Conservation (phyloP, 2,329 filamentous ascomycete species). For the Colletotrichum sp. region DNA sequence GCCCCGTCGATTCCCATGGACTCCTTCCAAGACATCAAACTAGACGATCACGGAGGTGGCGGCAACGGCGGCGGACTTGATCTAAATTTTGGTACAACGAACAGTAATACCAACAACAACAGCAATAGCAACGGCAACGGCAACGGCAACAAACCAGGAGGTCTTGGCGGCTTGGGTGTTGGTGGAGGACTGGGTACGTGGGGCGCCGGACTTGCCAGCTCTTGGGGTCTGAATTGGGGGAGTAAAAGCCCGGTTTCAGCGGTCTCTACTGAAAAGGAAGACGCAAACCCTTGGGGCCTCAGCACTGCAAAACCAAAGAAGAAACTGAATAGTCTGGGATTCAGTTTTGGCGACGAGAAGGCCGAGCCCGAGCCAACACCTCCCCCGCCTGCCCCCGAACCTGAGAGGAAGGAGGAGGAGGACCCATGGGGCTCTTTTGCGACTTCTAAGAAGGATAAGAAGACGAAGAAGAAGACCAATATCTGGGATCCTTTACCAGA, state of each 20-base stretch:
- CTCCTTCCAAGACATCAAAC: conserved; percentile 70
- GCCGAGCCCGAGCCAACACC: not conserved
- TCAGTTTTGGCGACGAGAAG: conserved; percentile 49
- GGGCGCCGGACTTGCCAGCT: conserved; percentile 47
- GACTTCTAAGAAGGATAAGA: conserved; percentile 47
- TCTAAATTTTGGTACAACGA: conserved; percentile 56
- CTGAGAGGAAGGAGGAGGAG: conserved; percentile 38
- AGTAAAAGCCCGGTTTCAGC: conserved; percentile 35
- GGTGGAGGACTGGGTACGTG: conserved; percentile 56
- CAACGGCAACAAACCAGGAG: not conserved
- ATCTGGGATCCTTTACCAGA: conserved; percentile 40
- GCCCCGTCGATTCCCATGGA: conserved; percentile 37
- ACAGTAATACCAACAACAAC: conserved; percentile 32
- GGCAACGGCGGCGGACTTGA: conserved; percentile 54
- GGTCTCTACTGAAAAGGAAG: conserved; percentile 42
- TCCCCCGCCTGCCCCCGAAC: not conserved
- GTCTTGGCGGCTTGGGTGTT: not conserved
- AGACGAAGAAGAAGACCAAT: conserved; percentile 43
- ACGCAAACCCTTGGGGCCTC: conserved; percentile 55
- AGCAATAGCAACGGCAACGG: not conserved
- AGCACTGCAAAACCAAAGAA: conserved; percentile 56
- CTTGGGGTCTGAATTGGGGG: conserved; percentile 47
- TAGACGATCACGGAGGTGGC: conserved; percentile 56
- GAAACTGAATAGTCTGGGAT: conserved; percentile 48
- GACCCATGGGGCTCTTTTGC: conserved; percentile 36